Evolutionary conservation across 192 early-diverging fungal species (phyloP).

Genomic region (Chytriomyces sp.): DNA sequence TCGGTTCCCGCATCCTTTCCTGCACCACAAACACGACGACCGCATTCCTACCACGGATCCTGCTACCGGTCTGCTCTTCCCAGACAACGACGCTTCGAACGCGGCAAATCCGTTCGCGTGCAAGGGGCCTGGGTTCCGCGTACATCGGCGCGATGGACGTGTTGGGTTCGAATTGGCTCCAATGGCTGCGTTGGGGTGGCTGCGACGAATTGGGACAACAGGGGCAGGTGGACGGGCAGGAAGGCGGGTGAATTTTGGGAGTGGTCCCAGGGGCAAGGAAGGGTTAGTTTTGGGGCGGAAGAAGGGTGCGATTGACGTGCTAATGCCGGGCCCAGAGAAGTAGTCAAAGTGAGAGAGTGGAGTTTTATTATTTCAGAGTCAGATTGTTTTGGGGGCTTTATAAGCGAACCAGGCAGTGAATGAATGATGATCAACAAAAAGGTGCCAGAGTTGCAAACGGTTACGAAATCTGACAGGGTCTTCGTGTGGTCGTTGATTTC

Average conservation of each 20-base stretch:
- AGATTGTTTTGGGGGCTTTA: too few relatives aligned
- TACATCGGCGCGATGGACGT: conserved; percentile 17
- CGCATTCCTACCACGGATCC: background rate
- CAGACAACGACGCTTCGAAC: background rate
- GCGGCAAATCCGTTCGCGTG: background rate
- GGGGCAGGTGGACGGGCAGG: background rate
- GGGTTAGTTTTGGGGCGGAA: conserved; percentile 4
- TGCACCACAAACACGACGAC: conserved; percentile 5
- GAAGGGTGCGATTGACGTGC: too few relatives aligned
- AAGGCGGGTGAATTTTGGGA: conserved; percentile 9
- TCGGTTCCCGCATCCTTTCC: conserved; percentile 22
- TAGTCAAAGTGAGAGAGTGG: too few relatives aligned
- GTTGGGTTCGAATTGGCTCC: conserved; percentile 28
- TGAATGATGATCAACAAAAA: too few relatives aligned
- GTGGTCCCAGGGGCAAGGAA: conserved; percentile 2
- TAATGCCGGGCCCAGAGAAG: too few relatives aligned
- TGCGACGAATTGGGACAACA: conserved; percentile 10
- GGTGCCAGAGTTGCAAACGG: too few relatives aligned
- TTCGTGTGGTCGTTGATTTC: too few relatives aligned
- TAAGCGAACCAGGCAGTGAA: too few relatives aligned
- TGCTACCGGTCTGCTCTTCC: background rate
- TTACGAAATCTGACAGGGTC: too few relatives aligned
- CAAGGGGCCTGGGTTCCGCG: conserved; percentile 22
- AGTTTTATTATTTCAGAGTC: too few relatives aligned
- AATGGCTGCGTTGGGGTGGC: conserved; percentile 29